Percentiles rank a stretch among this genome's conserved stretches.
Evolutionary conservation across 805 yeast genomes (phyloP).

Genomic region (Yarrowia sp.): DNA sequence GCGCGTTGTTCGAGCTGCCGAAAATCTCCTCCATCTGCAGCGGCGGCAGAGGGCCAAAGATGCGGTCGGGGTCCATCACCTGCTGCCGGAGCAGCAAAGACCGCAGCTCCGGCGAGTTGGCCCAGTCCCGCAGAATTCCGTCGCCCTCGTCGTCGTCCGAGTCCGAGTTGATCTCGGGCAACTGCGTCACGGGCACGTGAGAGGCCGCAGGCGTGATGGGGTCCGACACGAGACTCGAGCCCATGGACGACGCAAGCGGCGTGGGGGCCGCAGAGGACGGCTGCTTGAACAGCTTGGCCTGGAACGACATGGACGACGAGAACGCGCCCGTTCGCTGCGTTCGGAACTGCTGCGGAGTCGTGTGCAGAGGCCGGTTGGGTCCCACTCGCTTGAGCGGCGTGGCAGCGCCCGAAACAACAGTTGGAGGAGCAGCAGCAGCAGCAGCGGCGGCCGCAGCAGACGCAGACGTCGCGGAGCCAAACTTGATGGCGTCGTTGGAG

Average conservation of each 20-base stretch:
- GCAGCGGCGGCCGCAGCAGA: background rate
- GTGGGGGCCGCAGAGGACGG: conserved; percentile 8
- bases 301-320: conserved; percentile 19
- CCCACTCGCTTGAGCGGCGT: conserved; percentile 7
- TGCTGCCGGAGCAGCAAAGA: conserved; percentile 49
- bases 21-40: conserved; percentile 70
- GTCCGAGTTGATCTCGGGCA: conserved; percentile 40
- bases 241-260: background rate
- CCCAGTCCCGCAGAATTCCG: conserved; percentile 57
- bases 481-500: conserved; percentile 36
- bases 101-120: conserved; percentile 55
- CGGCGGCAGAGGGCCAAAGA: conserved; percentile 75
- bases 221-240: background rate
- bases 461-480: conserved; percentile 31
- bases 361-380: conserved; percentile 22
- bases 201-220: conserved; percentile 25
- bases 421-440: background rate
- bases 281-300: conserved; percentile 24
- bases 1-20: conserved; percentile 43
- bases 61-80: conserved; percentile 57
- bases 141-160: conserved; percentile 56
- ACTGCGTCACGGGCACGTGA: conserved; percentile 20
- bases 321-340: conserved; percentile 2
- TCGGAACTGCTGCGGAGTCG: conserved; percentile 27
- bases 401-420: background rate